phyloP scores from a whole-genome alignment of 768 basidiomycete genomes.

The Tylopilus sp. region DNA sequence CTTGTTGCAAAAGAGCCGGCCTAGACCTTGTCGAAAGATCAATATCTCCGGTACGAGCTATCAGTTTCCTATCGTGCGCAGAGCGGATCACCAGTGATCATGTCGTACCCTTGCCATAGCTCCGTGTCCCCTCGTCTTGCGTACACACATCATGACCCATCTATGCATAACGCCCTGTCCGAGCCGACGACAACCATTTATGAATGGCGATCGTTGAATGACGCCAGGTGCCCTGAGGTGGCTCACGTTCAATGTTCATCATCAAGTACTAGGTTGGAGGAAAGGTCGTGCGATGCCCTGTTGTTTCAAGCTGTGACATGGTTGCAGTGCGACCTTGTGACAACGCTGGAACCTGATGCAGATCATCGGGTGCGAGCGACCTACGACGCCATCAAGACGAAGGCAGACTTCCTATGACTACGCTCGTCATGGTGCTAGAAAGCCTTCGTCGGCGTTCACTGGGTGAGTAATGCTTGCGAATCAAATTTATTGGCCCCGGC shows the following conservation, averaged over 20 bases:
- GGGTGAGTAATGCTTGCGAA: too few relatives aligned
- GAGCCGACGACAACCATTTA: not conserved
- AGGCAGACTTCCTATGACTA: too few relatives aligned
- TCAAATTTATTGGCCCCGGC: too few relatives aligned
- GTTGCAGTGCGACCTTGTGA: not conserved
- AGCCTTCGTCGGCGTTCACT: not conserved
- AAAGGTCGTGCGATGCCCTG: not conserved
- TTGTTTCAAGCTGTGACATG: not conserved
- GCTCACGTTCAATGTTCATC: slow-evolving; percentile 5
- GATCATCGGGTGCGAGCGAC: not conserved
- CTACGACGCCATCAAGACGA: not conserved
- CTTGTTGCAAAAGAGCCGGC: not conserved
- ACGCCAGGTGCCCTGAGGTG: slow-evolving; percentile 1
- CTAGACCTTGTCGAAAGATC: not conserved
- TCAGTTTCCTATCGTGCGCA: not conserved
- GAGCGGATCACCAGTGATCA: not conserved
- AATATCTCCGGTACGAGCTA: not conserved
- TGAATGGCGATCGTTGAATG: slow-evolving; percentile 1
- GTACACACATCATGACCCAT: not conserved
- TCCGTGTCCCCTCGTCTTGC: not conserved
- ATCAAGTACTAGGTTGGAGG: not conserved
- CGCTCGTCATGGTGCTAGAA: not conserved
- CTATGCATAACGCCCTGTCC: slow-evolving; percentile 8
- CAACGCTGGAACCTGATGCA: not conserved
- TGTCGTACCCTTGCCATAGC: not conserved